Conservation (phyloP, 768 basidiomycete genomes). For the Serendipita sp. region DNA sequence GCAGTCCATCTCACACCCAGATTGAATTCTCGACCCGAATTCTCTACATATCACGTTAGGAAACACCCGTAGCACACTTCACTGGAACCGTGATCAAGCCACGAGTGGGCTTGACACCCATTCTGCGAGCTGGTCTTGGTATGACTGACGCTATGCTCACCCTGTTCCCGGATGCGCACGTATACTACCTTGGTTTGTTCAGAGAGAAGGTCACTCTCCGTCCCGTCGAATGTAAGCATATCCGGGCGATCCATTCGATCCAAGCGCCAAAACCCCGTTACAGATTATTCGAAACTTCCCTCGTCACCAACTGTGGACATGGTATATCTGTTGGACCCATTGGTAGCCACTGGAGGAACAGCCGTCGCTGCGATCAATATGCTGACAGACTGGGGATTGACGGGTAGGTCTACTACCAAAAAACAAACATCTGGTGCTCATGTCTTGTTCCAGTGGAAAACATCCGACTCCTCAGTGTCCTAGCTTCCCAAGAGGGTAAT, state of each 20-base stretch:
- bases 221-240: constrained; percentile 70
- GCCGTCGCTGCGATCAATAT: constrained; percentile 76
- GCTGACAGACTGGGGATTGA: constrained; percentile 72
- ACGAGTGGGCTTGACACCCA: constrained; percentile 73
- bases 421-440: background rate
- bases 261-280: background rate
- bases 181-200: constrained; percentile 83
- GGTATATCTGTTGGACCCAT: constrained; percentile 80
- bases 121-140: constrained; percentile 82
- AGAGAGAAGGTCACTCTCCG: constrained; percentile 76
- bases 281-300: constrained; percentile 87
- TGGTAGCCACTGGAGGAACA: constrained; percentile 90
- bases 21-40: constrained; percentile 1
- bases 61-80: constrained; percentile 69
- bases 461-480: constrained; percentile 69
- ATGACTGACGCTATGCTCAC: constrained; percentile 81
- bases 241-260: background rate
- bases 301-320: constrained; percentile 57
- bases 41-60: constrained; percentile 23
- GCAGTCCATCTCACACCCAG: background rate
- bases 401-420: constrained; percentile 30
- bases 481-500: constrained; percentile 66
- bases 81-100: constrained; percentile 61
- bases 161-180: constrained; percentile 75
- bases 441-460: constrained; percentile 32